Percentiles rank a stretch among this genome's conserved stretches.
Evolutionary conservation across 108 stramenopile genomes (phyloP).

Genomic region (Licmophora abbreviata): DNA sequence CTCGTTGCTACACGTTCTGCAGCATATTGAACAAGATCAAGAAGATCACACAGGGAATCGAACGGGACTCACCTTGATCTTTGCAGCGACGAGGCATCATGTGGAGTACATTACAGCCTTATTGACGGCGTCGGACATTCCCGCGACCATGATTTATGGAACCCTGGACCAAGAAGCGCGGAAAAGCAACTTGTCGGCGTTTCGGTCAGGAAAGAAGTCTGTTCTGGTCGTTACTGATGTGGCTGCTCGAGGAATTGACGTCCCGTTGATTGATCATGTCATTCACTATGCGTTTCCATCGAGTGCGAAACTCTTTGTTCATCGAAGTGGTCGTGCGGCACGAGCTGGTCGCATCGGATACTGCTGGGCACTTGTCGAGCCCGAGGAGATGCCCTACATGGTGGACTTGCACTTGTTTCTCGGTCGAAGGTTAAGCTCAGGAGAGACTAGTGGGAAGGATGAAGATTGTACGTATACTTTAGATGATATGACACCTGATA

Average conservation of each 20-base stretch:
- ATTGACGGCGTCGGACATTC: slow-evolving; percentile 39
- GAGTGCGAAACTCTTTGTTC: slow-evolving; percentile 91
- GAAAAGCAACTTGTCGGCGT: slow-evolving; percentile 78
- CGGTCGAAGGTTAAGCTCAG: slow-evolving; percentile 36
- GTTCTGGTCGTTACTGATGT: slow-evolving; percentile 98
- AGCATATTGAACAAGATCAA: slow-evolving; percentile 62
- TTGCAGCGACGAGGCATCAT: slow-evolving; percentile 96
- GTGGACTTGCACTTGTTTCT: slow-evolving; percentile 94
- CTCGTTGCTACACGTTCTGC: slow-evolving; percentile 84
- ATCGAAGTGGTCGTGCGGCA: slow-evolving; percentile 92
- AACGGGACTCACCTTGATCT: slow-evolving; percentile 80
- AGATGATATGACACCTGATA: slow-evolving; percentile 90
- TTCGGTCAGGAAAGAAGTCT: slow-evolving; percentile 65
- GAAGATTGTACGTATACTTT: slow-evolving; percentile 60
- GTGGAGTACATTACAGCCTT: slow-evolving; percentile 91
- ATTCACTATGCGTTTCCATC: slow-evolving; percentile 96
- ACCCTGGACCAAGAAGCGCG: slow-evolving; percentile 93
- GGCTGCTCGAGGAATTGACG: slow-evolving; percentile 96
- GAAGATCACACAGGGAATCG: slow-evolving; percentile 16
- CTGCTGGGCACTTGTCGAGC: slow-evolving; percentile 91
- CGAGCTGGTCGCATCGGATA: slow-evolving; percentile 86
- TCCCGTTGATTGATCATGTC: slow-evolving; percentile 97
- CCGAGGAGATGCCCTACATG: slow-evolving; percentile 97
- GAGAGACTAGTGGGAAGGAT: slow-evolving; percentile 8
- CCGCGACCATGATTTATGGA: slow-evolving; percentile 89